A percentile compares a stretch with the other conserved stretches of the same genome.
Evolutionary conservation across 495 filamentous ascomycete genomes (phyloP).

Genomic region (Xylaria nigripes): DNA sequence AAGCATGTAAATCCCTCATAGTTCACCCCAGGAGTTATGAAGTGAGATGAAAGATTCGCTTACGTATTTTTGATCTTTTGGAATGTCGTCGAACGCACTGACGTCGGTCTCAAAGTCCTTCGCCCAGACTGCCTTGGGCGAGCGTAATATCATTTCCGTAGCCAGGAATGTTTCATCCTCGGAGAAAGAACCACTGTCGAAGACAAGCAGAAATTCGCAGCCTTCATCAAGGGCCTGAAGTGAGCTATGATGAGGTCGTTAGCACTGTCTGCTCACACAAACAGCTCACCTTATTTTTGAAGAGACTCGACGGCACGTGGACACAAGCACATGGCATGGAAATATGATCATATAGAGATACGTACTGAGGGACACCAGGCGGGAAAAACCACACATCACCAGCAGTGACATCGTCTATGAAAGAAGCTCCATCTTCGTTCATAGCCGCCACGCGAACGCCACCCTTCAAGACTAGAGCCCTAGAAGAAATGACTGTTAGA

Average conservation of each 20-base stretch:
- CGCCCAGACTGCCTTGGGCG: slow-evolving; percentile 53
- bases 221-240: slow-evolving; percentile 59
- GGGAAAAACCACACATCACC: slow-evolving; percentile 72
- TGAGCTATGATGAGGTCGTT: slow-evolving; percentile 16
- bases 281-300: too few relatives aligned
- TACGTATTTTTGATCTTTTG: slow-evolving; percentile 49
- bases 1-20: background rate
- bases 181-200: slow-evolving; percentile 60
- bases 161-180: slow-evolving; percentile 64
- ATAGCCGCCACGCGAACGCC: slow-evolving; percentile 53
- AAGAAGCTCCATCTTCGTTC: slow-evolving; percentile 54
- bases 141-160: slow-evolving; percentile 53
- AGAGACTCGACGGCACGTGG: too few relatives aligned
- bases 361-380: slow-evolving; percentile 49
- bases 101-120: slow-evolving; percentile 53
- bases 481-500: slow-evolving; percentile 10
- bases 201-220: slow-evolving; percentile 61
- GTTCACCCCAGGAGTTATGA: background rate
- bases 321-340: too few relatives aligned
- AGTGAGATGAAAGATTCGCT: background rate
- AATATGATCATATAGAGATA: background rate
- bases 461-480: slow-evolving; percentile 53
- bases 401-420: slow-evolving; percentile 56
- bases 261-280: background rate
- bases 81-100: slow-evolving; percentile 49